Conservation (phyloP, 1,139 yeast genomes). For the Blastobotrys petasosporus region DNA sequence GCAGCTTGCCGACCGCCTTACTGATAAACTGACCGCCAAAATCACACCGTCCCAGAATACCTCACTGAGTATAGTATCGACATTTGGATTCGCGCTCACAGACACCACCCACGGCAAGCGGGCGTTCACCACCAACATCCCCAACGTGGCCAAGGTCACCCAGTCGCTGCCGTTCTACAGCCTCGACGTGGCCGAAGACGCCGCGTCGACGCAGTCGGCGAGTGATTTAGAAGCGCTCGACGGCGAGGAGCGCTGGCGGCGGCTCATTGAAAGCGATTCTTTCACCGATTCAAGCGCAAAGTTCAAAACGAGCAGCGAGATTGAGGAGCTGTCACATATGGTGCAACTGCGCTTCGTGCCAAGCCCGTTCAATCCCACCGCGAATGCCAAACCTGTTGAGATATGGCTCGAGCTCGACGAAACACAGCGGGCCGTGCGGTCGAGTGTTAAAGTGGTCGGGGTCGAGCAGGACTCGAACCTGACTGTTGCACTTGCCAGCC, state of each 20-base stretch:
- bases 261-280: conserved; percentile 12
- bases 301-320: conserved; percentile 15
- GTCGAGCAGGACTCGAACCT: conserved; percentile 45
- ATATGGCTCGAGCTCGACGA: conserved; percentile 46
- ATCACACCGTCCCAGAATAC: not conserved
- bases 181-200: conserved; percentile 22
- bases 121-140: conserved; percentile 30
- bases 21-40: not conserved
- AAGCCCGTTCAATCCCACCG: conserved; percentile 31
- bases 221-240: conserved; percentile 2
- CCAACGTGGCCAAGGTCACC: conserved; percentile 26
- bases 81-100: conserved; percentile 32
- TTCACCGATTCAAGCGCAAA: too few species aligned
- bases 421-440: conserved; percentile 38
- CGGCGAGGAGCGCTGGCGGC: conserved; percentile 20
- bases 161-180: conserved; percentile 25
- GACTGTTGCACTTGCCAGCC: conserved; percentile 40
- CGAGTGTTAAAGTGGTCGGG: conserved; percentile 40
- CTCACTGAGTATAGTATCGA: conserved; percentile 30
- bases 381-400: conserved; percentile 36
- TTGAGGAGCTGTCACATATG: conserved; percentile 37
- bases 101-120: conserved; percentile 10
- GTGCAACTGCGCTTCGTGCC: conserved; percentile 50
- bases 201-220: not conserved
- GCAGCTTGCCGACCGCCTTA: not conserved